Evolutionary conservation across 2,329 filamentous ascomycete species (phyloP), one percentile per base, ranked within the genome.

Genomic region (Alternaria gansuensis): DNA sequence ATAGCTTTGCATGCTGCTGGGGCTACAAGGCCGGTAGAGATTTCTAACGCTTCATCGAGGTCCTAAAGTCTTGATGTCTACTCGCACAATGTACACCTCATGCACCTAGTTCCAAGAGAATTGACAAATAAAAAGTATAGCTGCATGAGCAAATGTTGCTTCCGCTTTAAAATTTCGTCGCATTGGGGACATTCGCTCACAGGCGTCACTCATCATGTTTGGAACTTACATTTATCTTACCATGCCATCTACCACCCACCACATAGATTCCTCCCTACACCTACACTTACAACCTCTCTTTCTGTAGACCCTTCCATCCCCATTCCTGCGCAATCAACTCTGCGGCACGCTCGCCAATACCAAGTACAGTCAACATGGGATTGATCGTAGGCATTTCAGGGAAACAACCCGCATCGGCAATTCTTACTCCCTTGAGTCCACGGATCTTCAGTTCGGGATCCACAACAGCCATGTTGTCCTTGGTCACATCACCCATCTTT

Each of bases 341-440:
- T 0, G 93, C 93, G 5, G 88, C 89, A 57, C 90, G 85, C 85
- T 97, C 93, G 7, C 91, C 93, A 70, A 96, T 87, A 52, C 87
- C 89, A 73, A 96, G 78, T 5, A 96, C 92, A 1, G 92, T 97
- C 73, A 96, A 81, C 93, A 96, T 95, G 59, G 91, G 92, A 81
- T 96, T 96, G 76, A 95, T 90, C 53, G 86, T 90, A 44, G 90
- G 84, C 87, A 96, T 96, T 61, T 90, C 90, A 0, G 92, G 93
- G 82, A 96, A 96, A 50, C 96, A 86, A 70, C 92, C 91, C 0
- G 92, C 92, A 77, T 96, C 92, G 1, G 91, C 91, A 67, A 96
- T 92, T 57, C 92, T 85, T 57, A 96, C 79, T 29, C 86, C 87
- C 81, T 87, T 86, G 64, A 96, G 78, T 0, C 91, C 92, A 28